phyloP scores from a whole-genome alignment of 768 basidiomycete species.

The Artomyces pyxidatus region DNA sequence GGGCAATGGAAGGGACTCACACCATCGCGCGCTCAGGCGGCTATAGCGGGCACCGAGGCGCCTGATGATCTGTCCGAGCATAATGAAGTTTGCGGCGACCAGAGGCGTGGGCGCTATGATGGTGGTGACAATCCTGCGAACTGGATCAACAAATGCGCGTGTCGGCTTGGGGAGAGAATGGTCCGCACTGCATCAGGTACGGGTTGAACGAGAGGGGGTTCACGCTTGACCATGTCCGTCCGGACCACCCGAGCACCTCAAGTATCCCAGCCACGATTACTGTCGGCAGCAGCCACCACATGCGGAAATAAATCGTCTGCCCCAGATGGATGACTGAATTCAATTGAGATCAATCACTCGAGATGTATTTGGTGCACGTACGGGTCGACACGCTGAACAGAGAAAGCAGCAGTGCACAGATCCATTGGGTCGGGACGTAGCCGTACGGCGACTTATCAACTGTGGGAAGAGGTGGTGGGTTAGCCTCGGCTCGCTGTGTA shows the following conservation, averaged over 20 bases:
- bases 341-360: neutral
- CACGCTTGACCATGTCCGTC: constrained; percentile 26
- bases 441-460: too few species aligned
- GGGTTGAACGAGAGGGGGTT: constrained; percentile 21
- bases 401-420: constrained; percentile 3
- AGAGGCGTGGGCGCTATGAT: constrained; percentile 21
- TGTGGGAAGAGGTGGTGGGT: too few species aligned
- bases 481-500: too few species aligned
- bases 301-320: constrained; percentile 22
- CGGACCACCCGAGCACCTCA: constrained; percentile 33
- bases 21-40: constrained; percentile 10
- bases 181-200: constrained; percentile 34
- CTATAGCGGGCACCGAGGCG: constrained; percentile 17
- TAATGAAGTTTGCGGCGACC: constrained; percentile 14
- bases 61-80: constrained; percentile 15
- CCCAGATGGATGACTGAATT: constrained; percentile 19
- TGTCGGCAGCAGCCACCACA: constrained; percentile 31
- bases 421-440: constrained; percentile 8
- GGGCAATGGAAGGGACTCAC: constrained; percentile 8
- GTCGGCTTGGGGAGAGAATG: neutral
- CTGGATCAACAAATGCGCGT: neutral
- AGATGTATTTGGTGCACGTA: neutral
- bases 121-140: constrained; percentile 22
- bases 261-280: constrained; percentile 23
- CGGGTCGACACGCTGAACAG: constrained; percentile 1